A percentile compares a stretch with the other conserved stretches of the same genome.
Conservation (phyloP, 257 asterid genomes). For the Solanum peruvianum region DNA sequence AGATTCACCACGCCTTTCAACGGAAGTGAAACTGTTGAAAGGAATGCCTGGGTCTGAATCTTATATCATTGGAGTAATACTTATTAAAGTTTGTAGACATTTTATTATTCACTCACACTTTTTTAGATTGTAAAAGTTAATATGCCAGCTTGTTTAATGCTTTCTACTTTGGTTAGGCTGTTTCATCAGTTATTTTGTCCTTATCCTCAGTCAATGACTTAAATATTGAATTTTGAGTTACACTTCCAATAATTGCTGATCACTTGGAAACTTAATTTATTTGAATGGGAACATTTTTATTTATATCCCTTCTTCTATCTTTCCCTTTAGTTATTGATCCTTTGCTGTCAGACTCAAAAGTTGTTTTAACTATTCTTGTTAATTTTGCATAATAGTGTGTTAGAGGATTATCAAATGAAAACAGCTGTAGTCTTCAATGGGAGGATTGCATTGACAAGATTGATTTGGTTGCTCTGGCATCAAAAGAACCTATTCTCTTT, state of each 20-base stretch:
- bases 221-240: background rate
- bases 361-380: slow-evolving; percentile 5
- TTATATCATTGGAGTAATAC: background rate
- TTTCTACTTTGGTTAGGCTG: background rate
- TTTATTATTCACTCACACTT: background rate
- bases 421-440: slow-evolving; percentile 42
- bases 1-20: slow-evolving; percentile 93
- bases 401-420: slow-evolving; percentile 32
- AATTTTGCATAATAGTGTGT: slow-evolving; percentile 38
- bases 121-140: background rate
- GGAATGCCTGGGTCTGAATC: slow-evolving; percentile 46
- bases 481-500: slow-evolving; percentile 89
- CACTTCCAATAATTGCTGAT: background rate
- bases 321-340: background rate
- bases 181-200: background rate
- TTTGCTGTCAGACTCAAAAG: background rate
- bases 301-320: background rate
- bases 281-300: background rate
- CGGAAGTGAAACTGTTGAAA: slow-evolving; percentile 55
- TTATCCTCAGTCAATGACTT: background rate
- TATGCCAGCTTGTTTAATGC: background rate
- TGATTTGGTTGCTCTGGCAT: slow-evolving; percentile 71
- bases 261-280: background rate
- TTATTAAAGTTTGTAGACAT: background rate
- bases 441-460: slow-evolving; percentile 69